phyloP scores from a whole-genome alignment of 345 rosid species.

The Mallotus nudiflorus region DNA sequence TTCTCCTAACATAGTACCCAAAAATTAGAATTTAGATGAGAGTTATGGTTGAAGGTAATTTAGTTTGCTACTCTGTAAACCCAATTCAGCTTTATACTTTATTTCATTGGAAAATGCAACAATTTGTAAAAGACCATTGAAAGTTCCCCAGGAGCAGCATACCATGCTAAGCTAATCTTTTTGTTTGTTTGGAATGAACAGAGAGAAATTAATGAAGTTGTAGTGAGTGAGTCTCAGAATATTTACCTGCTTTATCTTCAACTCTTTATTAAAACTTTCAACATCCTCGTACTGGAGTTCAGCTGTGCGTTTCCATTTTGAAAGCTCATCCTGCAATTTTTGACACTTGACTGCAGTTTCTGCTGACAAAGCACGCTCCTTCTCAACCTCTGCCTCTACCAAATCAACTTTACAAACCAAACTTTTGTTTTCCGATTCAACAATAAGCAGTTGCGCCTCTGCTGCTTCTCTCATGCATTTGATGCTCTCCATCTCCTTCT shows the following conservation, averaged over 20 bases:
- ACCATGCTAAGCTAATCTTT: background rate
- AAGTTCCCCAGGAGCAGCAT: background rate
- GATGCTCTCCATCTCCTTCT: slow-evolving; percentile 45
- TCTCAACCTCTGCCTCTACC: slow-evolving; percentile 36
- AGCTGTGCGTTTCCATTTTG: slow-evolving; percentile 48
- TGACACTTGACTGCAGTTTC: slow-evolving; percentile 35
- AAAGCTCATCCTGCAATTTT: slow-evolving; percentile 57
- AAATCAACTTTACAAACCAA: slow-evolving; percentile 46
- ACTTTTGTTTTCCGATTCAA: slow-evolving; percentile 48
- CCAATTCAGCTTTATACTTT: background rate
- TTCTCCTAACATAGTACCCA: slow-evolving; percentile 45
- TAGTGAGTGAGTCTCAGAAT: background rate
- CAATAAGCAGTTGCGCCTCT: slow-evolving; percentile 54
- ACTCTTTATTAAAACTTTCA: slow-evolving; percentile 39
- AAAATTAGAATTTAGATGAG: background rate
- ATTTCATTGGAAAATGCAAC: background rate
- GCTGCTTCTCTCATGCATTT: slow-evolving; percentile 39
- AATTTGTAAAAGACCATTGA: too few species aligned
- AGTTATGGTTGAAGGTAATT: background rate
- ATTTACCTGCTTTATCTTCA: slow-evolving; percentile 64
- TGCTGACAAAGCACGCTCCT: slow-evolving; percentile 33
- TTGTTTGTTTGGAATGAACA: background rate
- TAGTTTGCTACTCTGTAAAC: too few species aligned
- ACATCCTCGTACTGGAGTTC: slow-evolving; percentile 34
- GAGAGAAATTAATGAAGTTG: background rate